These are phyloP conservation scores for Spiraea crenata DNA, from an alignment of 331 rosid genomes.

Conservation along the genomic window DNA sequence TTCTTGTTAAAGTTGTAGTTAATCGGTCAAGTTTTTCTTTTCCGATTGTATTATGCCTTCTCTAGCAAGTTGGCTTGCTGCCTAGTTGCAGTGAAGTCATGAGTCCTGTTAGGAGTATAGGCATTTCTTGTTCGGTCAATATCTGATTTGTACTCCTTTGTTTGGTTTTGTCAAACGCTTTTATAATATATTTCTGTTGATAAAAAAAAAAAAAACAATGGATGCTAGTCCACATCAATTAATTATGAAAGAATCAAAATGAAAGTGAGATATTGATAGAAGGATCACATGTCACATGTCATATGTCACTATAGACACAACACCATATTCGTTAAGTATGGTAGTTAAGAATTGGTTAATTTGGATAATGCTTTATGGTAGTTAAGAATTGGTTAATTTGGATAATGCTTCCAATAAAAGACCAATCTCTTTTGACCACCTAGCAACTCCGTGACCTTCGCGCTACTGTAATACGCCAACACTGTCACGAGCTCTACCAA, in stretches of 20 bases:
- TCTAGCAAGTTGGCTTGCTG: too few relatives aligned
- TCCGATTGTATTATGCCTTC: too few relatives aligned
- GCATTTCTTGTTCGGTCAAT: too few relatives aligned
- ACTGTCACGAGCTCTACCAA: slow-evolving; percentile 34
- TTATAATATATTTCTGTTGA: too few relatives aligned
- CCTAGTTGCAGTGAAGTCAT: too few relatives aligned
- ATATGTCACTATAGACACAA: slow-evolving; percentile 19
- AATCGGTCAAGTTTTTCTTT: too few relatives aligned
- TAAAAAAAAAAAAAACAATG: too few relatives aligned
- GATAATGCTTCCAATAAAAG: slow-evolving; percentile 4
- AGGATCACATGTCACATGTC: slow-evolving; percentile 22
- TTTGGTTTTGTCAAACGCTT: too few relatives aligned
- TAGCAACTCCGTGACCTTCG: slow-evolving; percentile 47
- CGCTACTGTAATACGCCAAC: slow-evolving; percentile 33
- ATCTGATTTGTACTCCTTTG: too few relatives aligned
- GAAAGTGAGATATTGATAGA: not conserved
- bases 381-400: slow-evolving; percentile 13
- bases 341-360: slow-evolving; percentile 10
- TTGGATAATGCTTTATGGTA: not conserved
- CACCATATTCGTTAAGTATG: not conserved
- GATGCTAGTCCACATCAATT: not conserved
- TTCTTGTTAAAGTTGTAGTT: too few relatives aligned
- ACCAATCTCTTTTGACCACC: slow-evolving; percentile 25
- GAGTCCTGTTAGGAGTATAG: too few relatives aligned
- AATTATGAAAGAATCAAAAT: not conserved